Conservation (phyloP, 2,329 filamentous ascomycete species). For the Hortaea werneckii region DNA sequence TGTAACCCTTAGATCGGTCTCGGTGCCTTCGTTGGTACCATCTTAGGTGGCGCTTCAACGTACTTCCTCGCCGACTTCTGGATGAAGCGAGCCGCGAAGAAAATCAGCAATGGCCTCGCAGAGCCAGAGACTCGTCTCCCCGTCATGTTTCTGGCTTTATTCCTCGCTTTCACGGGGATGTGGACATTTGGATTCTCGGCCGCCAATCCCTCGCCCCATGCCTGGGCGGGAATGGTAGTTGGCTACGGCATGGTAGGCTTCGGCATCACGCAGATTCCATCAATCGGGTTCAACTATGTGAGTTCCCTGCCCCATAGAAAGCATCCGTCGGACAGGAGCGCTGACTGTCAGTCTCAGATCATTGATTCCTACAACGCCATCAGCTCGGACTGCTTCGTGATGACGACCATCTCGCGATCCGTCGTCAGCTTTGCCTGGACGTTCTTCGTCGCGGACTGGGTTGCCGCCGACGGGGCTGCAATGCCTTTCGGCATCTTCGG, state of each 20-base stretch:
- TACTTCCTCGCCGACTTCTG: constrained; percentile 30
- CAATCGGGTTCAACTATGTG: constrained; percentile 35
- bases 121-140: constrained; percentile 33
- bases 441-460: constrained; percentile 44
- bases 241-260: constrained; percentile 32
- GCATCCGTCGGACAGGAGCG: background rate
- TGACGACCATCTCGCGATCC: constrained; percentile 40
- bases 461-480: constrained; percentile 32
- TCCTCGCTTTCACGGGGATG: constrained; percentile 29
- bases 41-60: constrained; percentile 27
- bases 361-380: constrained; percentile 42
- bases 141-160: constrained; percentile 29
- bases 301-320: constrained; percentile 4
- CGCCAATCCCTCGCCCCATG: constrained; percentile 25
- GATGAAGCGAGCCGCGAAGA: constrained; percentile 28
- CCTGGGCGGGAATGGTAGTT: constrained; percentile 32
- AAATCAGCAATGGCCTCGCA: constrained; percentile 26
- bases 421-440: constrained; percentile 46
- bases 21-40: constrained; percentile 27
- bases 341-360: constrained; percentile 32
- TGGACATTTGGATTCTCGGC: constrained; percentile 32
- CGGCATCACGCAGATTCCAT: constrained; percentile 32
- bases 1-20: no score
- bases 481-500: constrained; percentile 45
- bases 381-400: constrained; percentile 44